Conservation (phyloP, 2,329 filamentous ascomycete species). For the Madurella mycetomatis region DNA sequence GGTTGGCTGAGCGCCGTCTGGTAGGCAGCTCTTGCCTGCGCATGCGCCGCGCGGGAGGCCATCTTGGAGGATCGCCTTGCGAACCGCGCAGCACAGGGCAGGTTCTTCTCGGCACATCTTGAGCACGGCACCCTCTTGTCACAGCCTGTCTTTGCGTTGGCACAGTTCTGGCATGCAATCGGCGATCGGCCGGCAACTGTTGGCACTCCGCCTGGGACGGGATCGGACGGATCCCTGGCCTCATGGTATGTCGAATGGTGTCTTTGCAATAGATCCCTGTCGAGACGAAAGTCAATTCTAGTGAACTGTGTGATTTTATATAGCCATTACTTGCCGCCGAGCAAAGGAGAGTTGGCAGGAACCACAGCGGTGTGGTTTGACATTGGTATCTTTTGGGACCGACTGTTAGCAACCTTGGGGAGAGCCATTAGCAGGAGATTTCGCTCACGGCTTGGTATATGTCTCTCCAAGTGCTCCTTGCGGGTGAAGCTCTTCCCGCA, state of each 20-base stretch:
- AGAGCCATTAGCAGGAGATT: background rate
- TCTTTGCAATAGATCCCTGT: slow-evolving; percentile 47
- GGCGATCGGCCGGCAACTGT: slow-evolving; percentile 40
- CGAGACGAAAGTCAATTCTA: slow-evolving; percentile 14
- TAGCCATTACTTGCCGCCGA: slow-evolving; percentile 37
- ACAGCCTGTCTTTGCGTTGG: slow-evolving; percentile 48
- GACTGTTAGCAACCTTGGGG: slow-evolving; percentile 2
- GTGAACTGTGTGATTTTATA: background rate
- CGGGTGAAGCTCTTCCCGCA: slow-evolving; percentile 52
- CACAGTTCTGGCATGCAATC: slow-evolving; percentile 48
- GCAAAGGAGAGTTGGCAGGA: slow-evolving; percentile 48
- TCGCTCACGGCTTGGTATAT: slow-evolving; percentile 48
- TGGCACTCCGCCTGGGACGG: slow-evolving; percentile 39
- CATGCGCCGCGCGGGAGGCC: slow-evolving; percentile 41
- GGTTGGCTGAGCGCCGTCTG: slow-evolving; percentile 26
- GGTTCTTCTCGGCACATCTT: slow-evolving; percentile 45
- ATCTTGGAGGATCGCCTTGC: slow-evolving; percentile 48
- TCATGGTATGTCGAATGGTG: slow-evolving; percentile 51
- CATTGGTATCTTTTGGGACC: slow-evolving; percentile 44
- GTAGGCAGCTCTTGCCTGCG: slow-evolving; percentile 37
- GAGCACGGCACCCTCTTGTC: slow-evolving; percentile 47
- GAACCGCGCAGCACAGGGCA: slow-evolving; percentile 46
- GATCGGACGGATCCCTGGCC: slow-evolving; percentile 43
- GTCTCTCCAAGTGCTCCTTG: slow-evolving; percentile 54
- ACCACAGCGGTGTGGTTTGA: slow-evolving; percentile 49